Evolutionary conservation across 2,329 filamentous ascomycete species (phyloP).

Genomic region (Nemania abortiva): DNA sequence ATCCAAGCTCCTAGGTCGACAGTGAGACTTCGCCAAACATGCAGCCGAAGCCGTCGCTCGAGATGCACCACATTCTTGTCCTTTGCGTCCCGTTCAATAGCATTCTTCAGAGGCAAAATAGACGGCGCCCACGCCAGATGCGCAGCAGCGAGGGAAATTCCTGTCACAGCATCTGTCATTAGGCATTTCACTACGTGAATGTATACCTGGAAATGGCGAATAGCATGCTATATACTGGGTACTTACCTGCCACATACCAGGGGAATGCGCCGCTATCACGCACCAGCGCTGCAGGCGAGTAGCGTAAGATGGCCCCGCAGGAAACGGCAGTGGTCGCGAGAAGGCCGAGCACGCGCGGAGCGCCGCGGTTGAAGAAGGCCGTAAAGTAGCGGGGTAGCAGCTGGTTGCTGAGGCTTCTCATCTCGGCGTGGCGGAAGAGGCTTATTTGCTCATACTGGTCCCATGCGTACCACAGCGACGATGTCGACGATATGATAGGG

Average conservation of each 20-base stretch:
- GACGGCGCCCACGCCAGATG: conserved; percentile 32
- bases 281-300: background rate
- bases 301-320: conserved; percentile 22
- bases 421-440: conserved; percentile 23
- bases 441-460: conserved; percentile 38
- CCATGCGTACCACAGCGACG: conserved; percentile 30
- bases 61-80: conserved; percentile 34
- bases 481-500: conserved; percentile 3
- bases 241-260: conserved; percentile 33
- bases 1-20: conserved; percentile 29
- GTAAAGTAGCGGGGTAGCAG: conserved; percentile 32
- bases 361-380: conserved; percentile 32
- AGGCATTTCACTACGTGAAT: no score
- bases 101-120: conserved; percentile 23
- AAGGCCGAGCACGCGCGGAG: conserved; percentile 28
- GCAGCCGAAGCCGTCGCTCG: conserved; percentile 31
- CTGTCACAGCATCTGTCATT: no score
- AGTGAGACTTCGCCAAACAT: conserved; percentile 34
- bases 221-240: no score
- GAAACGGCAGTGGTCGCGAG: conserved; percentile 31
- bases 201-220: no score
- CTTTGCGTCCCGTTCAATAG: conserved; percentile 33
- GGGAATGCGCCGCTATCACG: conserved; percentile 4
- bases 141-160: conserved; percentile 10
- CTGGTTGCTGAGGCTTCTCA: conserved; percentile 27